Conservation (phyloP, 1,284 basidiomycete species). For the Cystobasidium pallidum region DNA sequence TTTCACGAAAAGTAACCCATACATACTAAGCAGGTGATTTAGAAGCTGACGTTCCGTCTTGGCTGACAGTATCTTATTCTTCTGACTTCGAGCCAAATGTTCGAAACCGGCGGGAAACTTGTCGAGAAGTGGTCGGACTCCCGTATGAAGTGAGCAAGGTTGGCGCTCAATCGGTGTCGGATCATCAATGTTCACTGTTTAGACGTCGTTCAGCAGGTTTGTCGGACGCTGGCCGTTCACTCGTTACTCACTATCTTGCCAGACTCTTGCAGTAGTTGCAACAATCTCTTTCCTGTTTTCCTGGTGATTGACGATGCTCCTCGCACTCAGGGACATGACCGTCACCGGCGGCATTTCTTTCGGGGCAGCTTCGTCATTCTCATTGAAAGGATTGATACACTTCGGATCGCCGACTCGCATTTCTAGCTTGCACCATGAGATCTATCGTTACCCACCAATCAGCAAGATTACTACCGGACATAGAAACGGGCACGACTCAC, state of each 20-base stretch:
- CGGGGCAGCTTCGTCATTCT: slow-evolving; percentile 71
- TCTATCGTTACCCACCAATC: slow-evolving; percentile 59
- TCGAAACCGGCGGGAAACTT: slow-evolving; percentile 87
- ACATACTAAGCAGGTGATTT: slow-evolving; percentile 73
- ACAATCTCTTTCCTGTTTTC: slow-evolving; percentile 94
- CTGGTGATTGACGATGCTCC: slow-evolving; percentile 92
- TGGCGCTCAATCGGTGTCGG: slow-evolving; percentile 83
- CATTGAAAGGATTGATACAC: slow-evolving; percentile 79
- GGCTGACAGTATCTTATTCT: slow-evolving; percentile 71
- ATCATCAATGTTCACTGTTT: slow-evolving; percentile 79
- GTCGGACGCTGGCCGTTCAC: not conserved
- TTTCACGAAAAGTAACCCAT: not conserved
- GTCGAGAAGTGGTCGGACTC: slow-evolving; percentile 81
- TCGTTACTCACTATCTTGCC: slow-evolving; percentile 76
- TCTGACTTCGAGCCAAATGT: slow-evolving; percentile 64
- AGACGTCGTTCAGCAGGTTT: not conserved
- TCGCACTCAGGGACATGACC: slow-evolving; percentile 81
- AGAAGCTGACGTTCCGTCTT: slow-evolving; percentile 84
- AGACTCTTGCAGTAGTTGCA: slow-evolving; percentile 79
- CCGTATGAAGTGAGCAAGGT: slow-evolving; percentile 80
- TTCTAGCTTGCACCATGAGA: slow-evolving; percentile 95
- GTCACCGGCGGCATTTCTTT: slow-evolving; percentile 87
- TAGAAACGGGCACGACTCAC: slow-evolving; percentile 60
- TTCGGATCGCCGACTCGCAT: slow-evolving; percentile 83
- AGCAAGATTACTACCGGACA: slow-evolving; percentile 5